Evolutionary conservation across 2,329 filamentous ascomycete genomes (phyloP).

Genomic region (Talaromyces sp.): DNA sequence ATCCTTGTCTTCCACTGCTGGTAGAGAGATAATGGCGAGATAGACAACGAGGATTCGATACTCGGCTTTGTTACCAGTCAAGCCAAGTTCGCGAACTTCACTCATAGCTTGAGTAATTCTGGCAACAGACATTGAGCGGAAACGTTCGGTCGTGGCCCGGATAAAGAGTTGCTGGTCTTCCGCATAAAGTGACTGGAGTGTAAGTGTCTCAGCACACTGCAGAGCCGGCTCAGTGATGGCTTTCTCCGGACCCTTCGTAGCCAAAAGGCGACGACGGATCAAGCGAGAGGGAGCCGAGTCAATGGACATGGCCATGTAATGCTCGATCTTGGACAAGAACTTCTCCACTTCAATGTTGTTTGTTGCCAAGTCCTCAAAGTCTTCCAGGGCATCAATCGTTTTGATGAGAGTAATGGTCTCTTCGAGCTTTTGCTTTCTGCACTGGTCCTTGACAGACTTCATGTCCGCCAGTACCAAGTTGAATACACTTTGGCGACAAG

Average conservation of each 20-base stretch:
- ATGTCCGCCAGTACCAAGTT: conserved; percentile 38
- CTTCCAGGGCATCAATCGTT: conserved; percentile 41
- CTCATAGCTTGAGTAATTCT: conserved; percentile 33
- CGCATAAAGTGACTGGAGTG: conserved; percentile 39
- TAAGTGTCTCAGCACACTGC: conserved; percentile 39
- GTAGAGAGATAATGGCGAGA: conserved; percentile 37
- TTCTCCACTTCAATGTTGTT: conserved; percentile 39
- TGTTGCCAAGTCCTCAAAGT: conserved; percentile 42
- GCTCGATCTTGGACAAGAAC: conserved; percentile 39
- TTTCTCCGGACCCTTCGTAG: conserved; percentile 31
- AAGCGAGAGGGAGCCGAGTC: conserved; percentile 33
- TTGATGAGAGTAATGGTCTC: conserved; percentile 40
- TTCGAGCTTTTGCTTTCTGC: conserved; percentile 38
- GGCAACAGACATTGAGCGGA: conserved; percentile 37
- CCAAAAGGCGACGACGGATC: conserved; percentile 39
- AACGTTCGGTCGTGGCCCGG: conserved; percentile 36
- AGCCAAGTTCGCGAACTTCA: conserved; percentile 34
- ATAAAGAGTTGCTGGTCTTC: conserved; percentile 43
- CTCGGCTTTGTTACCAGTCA: conserved; percentile 30
- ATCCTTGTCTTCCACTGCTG: conserved; percentile 43
- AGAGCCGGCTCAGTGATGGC: conserved; percentile 32
- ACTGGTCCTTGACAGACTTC: conserved; percentile 37
- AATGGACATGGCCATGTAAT: conserved; percentile 36
- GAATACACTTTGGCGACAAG: conserved; percentile 39
- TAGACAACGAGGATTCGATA: conserved; percentile 41